These are phyloP conservation scores for Ceratorhiza oryzae-sativae DNA, from an alignment of 1,284 basidiomycete species.

Conservation along the genomic window DNA sequence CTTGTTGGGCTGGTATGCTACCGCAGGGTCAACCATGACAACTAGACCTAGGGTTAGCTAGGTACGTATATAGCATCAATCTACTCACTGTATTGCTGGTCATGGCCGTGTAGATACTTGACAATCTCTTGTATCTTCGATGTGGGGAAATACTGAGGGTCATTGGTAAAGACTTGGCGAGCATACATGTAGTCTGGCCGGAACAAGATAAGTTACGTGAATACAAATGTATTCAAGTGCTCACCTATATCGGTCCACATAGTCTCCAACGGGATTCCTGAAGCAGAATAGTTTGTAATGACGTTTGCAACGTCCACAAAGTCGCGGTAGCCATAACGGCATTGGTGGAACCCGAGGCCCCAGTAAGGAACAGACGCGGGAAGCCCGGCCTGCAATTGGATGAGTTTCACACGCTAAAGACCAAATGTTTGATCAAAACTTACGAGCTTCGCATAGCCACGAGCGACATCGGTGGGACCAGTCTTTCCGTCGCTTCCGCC, in stretches of 20 bases:
- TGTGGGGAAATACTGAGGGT: constrained; percentile 71
- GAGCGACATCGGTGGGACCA: constrained; percentile 65
- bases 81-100: constrained; percentile 64
- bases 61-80: background rate
- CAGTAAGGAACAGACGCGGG: constrained; percentile 75
- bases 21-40: constrained; percentile 78
- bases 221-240: background rate
- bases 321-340: constrained; percentile 71
- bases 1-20: constrained; percentile 60
- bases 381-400: constrained; percentile 50
- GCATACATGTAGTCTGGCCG: constrained; percentile 72
- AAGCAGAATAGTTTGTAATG: constrained; percentile 65
- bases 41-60: constrained; percentile 52
- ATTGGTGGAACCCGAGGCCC: constrained; percentile 74
- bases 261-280: constrained; percentile 62
- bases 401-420: background rate
- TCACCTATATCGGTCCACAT: constrained; percentile 80
- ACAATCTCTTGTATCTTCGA: constrained; percentile 69
- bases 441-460: constrained; percentile 70
- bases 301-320: constrained; percentile 67
- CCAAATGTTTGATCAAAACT: background rate
- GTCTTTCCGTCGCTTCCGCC: constrained; percentile 62
- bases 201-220: background rate
- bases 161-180: constrained; percentile 71
- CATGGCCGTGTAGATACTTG: constrained; percentile 62